Conservation (phyloP, 2,329 filamentous ascomycete species). For the Lachnellula occidentalis region DNA sequence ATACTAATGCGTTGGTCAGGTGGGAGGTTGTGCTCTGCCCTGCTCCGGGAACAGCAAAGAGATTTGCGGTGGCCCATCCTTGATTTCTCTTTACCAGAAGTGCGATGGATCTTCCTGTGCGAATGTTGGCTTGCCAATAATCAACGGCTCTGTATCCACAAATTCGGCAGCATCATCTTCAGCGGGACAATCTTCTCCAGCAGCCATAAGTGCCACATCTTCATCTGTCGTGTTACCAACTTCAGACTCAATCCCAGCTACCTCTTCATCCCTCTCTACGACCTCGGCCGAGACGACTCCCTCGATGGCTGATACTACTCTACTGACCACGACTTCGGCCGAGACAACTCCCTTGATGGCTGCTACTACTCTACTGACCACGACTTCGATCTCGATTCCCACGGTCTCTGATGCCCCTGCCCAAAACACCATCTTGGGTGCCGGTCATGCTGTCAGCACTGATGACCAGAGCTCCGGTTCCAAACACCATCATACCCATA, state of each 20-base stretch:
- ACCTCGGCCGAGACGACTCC: too few relatives aligned
- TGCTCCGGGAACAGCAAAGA: conserved; percentile 22
- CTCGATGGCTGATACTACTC: neutral
- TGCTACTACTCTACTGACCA: neutral
- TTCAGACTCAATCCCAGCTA: too few relatives aligned
- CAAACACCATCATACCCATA: neutral
- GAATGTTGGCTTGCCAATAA: conserved; percentile 3
- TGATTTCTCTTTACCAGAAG: conserved; percentile 12
- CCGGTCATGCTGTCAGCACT: too few relatives aligned
- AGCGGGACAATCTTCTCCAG: too few relatives aligned
- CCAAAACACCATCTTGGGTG: too few relatives aligned
- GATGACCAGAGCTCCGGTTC: neutral
- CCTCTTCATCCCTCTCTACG: too few relatives aligned
- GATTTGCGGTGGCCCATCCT: conserved; percentile 24
- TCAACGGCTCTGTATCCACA: conserved; percentile 5
- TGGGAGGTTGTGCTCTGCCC: conserved; percentile 22
- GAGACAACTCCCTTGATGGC: too few relatives aligned
- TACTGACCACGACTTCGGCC: neutral
- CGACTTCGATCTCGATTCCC: neutral
- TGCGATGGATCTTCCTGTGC: neutral
- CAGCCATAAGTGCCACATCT: too few relatives aligned
- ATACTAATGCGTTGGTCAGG: too few relatives aligned
- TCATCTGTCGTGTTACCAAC: too few relatives aligned
- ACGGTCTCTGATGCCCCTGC: neutral
- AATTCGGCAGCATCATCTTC: neutral